These are phyloP conservation scores for Eleusine indica DNA, from an alignment of 176 grass and related monocot species.

Conservation along the genomic window DNA sequence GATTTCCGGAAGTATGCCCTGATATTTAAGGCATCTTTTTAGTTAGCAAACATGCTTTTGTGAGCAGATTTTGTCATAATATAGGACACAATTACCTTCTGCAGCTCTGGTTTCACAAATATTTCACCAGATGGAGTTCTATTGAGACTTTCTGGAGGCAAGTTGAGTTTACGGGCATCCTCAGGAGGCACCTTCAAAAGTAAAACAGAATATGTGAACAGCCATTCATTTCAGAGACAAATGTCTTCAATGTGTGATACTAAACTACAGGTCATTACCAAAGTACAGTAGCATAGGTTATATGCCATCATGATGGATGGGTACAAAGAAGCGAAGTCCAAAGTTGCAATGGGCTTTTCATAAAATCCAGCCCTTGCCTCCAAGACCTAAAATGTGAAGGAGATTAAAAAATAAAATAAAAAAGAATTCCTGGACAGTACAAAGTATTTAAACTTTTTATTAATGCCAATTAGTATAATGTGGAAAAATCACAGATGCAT, in stretches of 20 bases:
- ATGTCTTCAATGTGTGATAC: not conserved
- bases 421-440: conserved; percentile 23
- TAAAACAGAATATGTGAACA: conserved; percentile 19
- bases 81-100: conserved; percentile 68
- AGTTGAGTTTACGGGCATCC: conserved; percentile 78
- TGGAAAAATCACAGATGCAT: not conserved
- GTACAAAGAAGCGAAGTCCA: conserved; percentile 99
- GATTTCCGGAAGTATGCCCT: conserved; percentile 99
- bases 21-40: conserved; percentile 33
- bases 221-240: conserved; percentile 36
- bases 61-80: conserved; percentile 5
- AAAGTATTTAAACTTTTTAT: conserved; percentile 5
- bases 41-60: conserved; percentile 33
- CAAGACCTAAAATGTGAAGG: conserved; percentile 72
- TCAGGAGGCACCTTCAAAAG: conserved; percentile 81
- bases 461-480: conserved; percentile 6
- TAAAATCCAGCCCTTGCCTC: conserved; percentile 98
- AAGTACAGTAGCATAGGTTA: conserved; percentile 98
- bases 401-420: not conserved
- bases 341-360: conserved; percentile 96
- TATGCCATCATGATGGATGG: conserved; percentile 99
- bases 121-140: conserved; percentile 95
- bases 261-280: conserved; percentile 60
- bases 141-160: conserved; percentile 80
- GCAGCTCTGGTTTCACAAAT: conserved; percentile 92